Conservation (phyloP, 2,329 filamentous ascomycete genomes). For the Spiromastix sp. region DNA sequence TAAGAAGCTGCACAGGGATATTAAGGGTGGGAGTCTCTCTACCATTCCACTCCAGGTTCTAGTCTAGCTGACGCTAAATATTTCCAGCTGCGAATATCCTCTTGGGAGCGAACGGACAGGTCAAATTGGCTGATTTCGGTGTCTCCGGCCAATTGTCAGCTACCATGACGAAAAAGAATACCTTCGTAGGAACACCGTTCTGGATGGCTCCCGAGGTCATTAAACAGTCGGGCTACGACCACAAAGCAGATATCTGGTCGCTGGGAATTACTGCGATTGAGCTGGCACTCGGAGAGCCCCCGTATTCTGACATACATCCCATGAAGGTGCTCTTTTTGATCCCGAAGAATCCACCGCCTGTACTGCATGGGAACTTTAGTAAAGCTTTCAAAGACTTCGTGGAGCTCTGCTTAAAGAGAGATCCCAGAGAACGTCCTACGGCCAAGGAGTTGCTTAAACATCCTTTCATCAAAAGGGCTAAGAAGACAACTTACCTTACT, state of each 20-base stretch:
- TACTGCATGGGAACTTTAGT: constrained; percentile 69
- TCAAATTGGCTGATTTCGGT: constrained; percentile 94
- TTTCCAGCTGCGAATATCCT: constrained; percentile 77
- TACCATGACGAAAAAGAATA: constrained; percentile 99
- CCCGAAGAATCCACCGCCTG: constrained; percentile 82
- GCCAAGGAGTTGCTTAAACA: constrained; percentile 82
- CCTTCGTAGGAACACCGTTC: constrained; percentile 94
- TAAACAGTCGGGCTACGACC: constrained; percentile 94
- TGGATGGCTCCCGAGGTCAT: constrained; percentile 99
- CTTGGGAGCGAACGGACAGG: constrained; percentile 79
- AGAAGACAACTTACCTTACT: constrained; percentile 92
- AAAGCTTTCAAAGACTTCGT: constrained; percentile 78
- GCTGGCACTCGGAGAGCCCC: constrained; percentile 81
- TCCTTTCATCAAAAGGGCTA: constrained; percentile 80
- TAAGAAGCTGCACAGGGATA: constrained; percentile 91
- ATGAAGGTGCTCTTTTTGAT: constrained; percentile 98
- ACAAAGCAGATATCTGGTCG: constrained; percentile 97
- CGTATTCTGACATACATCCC: constrained; percentile 91
- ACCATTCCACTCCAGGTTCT: no score
- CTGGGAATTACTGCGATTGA: constrained; percentile 90
- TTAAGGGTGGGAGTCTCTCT: constrained; percentile 59
- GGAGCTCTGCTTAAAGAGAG: constrained; percentile 73
- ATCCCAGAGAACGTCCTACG: constrained; percentile 78
- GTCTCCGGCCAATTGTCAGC: constrained; percentile 93
- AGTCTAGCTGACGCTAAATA: constrained; percentile 6